Conservation (phyloP, 768 basidiomycete genomes). For the Lentinula sp. region DNA sequence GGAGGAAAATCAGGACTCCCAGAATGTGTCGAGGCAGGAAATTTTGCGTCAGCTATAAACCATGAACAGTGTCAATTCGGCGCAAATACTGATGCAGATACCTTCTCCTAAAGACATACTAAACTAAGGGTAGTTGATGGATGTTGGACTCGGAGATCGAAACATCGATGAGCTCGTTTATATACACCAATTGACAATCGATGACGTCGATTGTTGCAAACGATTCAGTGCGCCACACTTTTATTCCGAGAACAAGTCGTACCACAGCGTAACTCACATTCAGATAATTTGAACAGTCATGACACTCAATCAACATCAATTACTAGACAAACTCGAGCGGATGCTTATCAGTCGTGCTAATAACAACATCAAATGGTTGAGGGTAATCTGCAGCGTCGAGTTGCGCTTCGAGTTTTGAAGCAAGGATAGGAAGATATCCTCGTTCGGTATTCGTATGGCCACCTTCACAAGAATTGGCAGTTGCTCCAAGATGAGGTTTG, state of each 20-base stretch:
- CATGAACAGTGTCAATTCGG: no score
- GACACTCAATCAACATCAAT: no score
- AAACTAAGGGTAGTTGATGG: background rate
- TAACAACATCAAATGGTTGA: slow-evolving; percentile 50
- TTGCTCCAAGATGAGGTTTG: background rate
- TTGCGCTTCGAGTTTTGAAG: slow-evolving; percentile 51
- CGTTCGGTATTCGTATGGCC: slow-evolving; percentile 96
- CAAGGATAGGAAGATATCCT: slow-evolving; percentile 78
- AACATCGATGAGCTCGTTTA: background rate
- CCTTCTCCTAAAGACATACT: slow-evolving; percentile 4
- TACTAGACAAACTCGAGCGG: slow-evolving; percentile 56
- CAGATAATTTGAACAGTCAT: no score
- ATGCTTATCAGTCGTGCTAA: slow-evolving; percentile 70
- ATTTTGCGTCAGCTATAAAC: slow-evolving; percentile 2
- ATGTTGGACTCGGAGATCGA: background rate
- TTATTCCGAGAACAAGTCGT: background rate
- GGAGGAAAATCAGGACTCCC: background rate
- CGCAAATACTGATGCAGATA: background rate
- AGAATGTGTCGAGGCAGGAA: background rate
- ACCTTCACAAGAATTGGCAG: slow-evolving; percentile 33
- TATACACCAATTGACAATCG: background rate
- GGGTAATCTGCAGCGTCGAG: slow-evolving; percentile 30
- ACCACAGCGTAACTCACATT: background rate
- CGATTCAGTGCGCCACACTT: background rate
- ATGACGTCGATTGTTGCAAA: background rate